Conservation (phyloP, 345 rosid species). For the Salix viminalis region DNA sequence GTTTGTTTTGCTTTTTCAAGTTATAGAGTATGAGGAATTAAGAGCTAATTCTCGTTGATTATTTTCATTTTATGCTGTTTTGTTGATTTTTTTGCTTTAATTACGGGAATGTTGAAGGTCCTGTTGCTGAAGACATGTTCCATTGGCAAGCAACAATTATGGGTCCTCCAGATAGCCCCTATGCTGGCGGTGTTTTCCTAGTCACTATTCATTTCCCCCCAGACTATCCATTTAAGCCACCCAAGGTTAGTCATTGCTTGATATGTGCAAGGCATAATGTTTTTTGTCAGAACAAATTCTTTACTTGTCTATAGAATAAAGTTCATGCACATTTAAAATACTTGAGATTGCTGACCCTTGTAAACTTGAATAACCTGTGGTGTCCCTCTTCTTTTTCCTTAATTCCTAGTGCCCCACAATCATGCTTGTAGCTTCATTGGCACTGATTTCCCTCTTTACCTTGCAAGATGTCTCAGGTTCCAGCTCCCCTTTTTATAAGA, state of each 20-base stretch:
- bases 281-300: neutral
- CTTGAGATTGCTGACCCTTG: neutral
- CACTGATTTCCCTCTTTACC: neutral
- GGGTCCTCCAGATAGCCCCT: constrained; percentile 35
- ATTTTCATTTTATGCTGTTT: neutral
- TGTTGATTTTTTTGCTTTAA: neutral
- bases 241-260: constrained; percentile 14
- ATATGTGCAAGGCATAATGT: neutral
- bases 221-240: constrained; percentile 33
- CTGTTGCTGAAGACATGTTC: constrained; percentile 34
- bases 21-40: neutral
- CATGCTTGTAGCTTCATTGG: neutral
- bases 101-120: constrained; percentile 15
- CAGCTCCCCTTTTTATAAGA: neutral
- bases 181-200: constrained; percentile 31
- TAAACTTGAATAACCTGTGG: neutral
- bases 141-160: constrained; percentile 35
- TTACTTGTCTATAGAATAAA: neutral
- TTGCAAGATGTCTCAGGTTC: neutral
- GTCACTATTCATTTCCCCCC: constrained; percentile 34
- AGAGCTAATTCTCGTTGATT: neutral
- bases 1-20: no score
- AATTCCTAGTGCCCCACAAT: neutral
- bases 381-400: neutral
- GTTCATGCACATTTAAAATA: neutral